phyloP scores from a whole-genome alignment of 2,329 filamentous ascomycete genomes.

The Achaetomium macrosporum region DNA sequence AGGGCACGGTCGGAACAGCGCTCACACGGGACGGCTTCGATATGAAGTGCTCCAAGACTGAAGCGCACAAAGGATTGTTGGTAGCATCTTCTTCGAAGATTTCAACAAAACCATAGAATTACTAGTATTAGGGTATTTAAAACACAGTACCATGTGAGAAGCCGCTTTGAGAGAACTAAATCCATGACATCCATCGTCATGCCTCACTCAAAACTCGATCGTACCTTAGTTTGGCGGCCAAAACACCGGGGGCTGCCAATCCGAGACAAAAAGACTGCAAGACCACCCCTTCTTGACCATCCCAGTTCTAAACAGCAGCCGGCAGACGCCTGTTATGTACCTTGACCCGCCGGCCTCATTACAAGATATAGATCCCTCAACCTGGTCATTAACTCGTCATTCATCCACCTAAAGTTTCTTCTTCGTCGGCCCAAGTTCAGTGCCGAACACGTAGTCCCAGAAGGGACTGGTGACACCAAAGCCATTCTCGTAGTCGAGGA shows the following conservation, averaged over 20 bases:
- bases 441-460: conserved; percentile 92
- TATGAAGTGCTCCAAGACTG: too few species aligned
- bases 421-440: conserved; percentile 56
- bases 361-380: conserved; percentile 16
- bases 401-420: conserved; percentile 10
- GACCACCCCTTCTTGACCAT: background rate
- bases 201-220: background rate
- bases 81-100: too few species aligned
- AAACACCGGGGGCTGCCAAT: background rate
- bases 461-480: conserved; percentile 95
- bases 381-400: conserved; percentile 29
- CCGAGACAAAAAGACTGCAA: conserved; percentile 1
- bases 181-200: background rate
- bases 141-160: background rate
- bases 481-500: conserved; percentile 94
- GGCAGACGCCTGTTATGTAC: conserved; percentile 5
- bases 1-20: too few species aligned
- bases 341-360: conserved; percentile 15
- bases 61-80: too few species aligned
- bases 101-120: background rate
- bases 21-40: too few species aligned
- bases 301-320: background rate
- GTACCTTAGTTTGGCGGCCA: background rate
- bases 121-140: conserved; percentile 9
- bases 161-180: background rate